phyloP scores from a whole-genome alignment of 1,284 basidiomycete genomes.

The Apiotrichum mycotoxinovorans region DNA sequence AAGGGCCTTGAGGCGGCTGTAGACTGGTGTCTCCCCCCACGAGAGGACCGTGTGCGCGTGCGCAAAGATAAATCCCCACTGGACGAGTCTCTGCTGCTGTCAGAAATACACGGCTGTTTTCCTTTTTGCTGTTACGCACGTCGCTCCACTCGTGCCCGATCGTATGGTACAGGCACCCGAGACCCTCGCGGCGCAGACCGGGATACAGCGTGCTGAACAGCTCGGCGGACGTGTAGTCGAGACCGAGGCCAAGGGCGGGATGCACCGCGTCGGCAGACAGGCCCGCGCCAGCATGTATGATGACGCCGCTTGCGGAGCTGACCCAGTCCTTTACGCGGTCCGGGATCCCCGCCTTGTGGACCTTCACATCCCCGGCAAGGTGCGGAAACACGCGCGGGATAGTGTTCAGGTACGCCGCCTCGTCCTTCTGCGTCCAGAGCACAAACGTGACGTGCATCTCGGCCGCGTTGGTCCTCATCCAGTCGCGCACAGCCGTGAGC shows the following conservation, averaged over 20 bases:
- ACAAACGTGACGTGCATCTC: constrained; percentile 10
- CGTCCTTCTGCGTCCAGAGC: constrained; percentile 8
- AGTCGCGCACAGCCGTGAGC: background rate
- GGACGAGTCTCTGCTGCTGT: constrained; percentile 9
- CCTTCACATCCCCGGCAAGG: background rate
- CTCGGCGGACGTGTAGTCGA: constrained; percentile 13
- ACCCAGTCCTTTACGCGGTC: background rate
- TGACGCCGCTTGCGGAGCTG: background rate
- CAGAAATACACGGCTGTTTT: background rate
- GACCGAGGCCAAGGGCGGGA: constrained; percentile 1
- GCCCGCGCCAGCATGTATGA: constrained; percentile 18
- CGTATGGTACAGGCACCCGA: constrained; percentile 9
- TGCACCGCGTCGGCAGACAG: constrained; percentile 11
- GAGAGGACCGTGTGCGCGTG: constrained; percentile 4
- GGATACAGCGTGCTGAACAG: constrained; percentile 16
- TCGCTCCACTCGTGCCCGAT: constrained; percentile 17
- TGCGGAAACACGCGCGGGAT: background rate
- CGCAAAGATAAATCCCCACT: constrained; percentile 16
- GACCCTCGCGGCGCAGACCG: background rate
- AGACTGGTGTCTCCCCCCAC: constrained; percentile 11
- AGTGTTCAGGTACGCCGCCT: constrained; percentile 1
- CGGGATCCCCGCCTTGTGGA: background rate
- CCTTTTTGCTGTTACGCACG: background rate
- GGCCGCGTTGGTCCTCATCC: constrained; percentile 5
- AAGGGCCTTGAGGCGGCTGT: constrained; percentile 5